Evolutionary conservation across 2,329 filamentous ascomycete genomes (phyloP), one percentile per base, ranked within the genome.

Genomic region (Tetracladium maxilliforme): DNA sequence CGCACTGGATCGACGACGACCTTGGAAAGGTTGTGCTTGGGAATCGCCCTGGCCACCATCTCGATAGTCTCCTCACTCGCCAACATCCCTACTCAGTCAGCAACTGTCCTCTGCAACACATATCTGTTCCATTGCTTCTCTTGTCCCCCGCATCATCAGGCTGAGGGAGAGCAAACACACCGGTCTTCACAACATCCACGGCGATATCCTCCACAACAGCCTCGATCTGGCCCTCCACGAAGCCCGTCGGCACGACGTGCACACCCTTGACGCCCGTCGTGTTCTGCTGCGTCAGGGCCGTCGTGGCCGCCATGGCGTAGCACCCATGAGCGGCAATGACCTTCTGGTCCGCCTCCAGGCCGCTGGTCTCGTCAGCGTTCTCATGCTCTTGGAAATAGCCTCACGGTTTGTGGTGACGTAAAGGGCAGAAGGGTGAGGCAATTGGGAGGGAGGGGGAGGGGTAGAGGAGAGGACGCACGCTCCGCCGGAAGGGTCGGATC

Each of bases 231-330:
- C 81, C 80, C 35, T 61, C 61, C 14, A 94, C 70, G 48, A 95
- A 94, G 5, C 63, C 60, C 1, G 80, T 59, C 1, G 87, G 87
- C 6, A 80, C 69, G 28, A 77, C 56, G 43, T 93, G 82, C 25
- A 95, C 82, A 35, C 66, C 82, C 33, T 71, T 61, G 10, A 95
- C 84, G 5, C 83, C 83, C 26, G 68, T 62, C 0, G 90, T 98
- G 51, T 95, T 93, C 45, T 95, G 90, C 10, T 83, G 86, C n/a
- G 90, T 98, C 43, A 98, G 58, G 12, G 87, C 87, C 10, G 87
- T 92, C 7, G 87, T 94, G 13, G 86, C 83, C 25, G 87, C 94
- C 73, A 94, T 92, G 31, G 83, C 84, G 61, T 95, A 95, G 54
- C 81, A 90, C 31, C 78, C 75, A 65, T 95, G 84, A 11, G 81